These are phyloP conservation scores for Boletus sensibilis DNA, from an alignment of 768 basidiomycete genomes.

Conservation along the genomic window DNA sequence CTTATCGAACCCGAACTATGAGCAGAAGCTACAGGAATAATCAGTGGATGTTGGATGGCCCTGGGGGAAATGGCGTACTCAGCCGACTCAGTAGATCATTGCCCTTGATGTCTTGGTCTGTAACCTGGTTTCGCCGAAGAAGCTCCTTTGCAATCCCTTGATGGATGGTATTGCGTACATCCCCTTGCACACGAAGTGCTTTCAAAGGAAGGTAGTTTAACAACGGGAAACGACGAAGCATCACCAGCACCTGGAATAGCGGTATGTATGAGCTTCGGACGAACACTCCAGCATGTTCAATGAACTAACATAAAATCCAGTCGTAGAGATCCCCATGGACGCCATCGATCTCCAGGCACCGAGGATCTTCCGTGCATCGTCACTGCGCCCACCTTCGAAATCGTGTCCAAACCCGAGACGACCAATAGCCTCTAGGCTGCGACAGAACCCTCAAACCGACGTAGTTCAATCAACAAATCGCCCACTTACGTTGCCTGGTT, in stretches of 20 bases:
- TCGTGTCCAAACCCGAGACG: slow-evolving; percentile 9
- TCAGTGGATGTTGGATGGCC: background rate
- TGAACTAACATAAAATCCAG: slow-evolving; percentile 1
- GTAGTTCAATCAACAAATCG: background rate
- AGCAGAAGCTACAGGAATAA: background rate
- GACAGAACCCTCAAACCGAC: background rate
- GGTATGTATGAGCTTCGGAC: background rate
- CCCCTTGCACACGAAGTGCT: slow-evolving; percentile 8
- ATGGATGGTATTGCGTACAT: slow-evolving; percentile 16
- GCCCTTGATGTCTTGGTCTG: background rate
- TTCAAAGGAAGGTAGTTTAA: slow-evolving; percentile 9
- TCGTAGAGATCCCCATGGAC: background rate
- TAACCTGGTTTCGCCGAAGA: slow-evolving; percentile 3
- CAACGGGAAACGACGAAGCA: slow-evolving; percentile 5
- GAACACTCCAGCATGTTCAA: background rate
- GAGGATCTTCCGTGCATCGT: slow-evolving; percentile 3
- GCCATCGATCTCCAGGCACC: slow-evolving; percentile 7
- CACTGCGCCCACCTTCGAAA: slow-evolving; percentile 3
- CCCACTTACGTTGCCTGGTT: slow-evolving; percentile 6
- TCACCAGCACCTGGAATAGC: background rate
- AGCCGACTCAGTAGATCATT: slow-evolving; percentile 7
- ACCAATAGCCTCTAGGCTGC: slow-evolving; percentile 2
- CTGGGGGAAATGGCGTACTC: background rate
- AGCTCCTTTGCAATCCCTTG: slow-evolving; percentile 10
- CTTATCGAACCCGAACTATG: slow-evolving; percentile 3